Percentiles rank a stretch among this genome's conserved stretches.
Evolutionary conservation across 2,329 filamentous ascomycete species (phyloP).

Genomic region (Fusarium albidum): DNA sequence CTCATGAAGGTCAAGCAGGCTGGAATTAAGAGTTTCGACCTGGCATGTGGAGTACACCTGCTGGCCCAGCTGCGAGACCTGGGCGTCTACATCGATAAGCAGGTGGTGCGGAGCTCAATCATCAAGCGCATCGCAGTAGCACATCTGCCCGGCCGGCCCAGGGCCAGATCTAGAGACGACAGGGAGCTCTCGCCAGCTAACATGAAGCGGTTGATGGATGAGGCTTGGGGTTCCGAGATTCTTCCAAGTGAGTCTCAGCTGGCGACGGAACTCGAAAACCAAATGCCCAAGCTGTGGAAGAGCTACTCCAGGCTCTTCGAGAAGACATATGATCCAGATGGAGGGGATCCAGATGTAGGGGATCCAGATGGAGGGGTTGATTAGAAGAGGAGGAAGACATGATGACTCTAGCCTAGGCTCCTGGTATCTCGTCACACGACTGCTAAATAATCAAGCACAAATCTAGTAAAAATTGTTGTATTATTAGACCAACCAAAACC

Average conservation of each 20-base stretch:
- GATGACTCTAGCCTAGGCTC: neutral
- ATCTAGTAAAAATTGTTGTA: constrained; percentile 28
- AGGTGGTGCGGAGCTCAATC: constrained; percentile 42
- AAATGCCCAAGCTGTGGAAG: constrained; percentile 43
- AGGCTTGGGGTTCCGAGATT: constrained; percentile 46
- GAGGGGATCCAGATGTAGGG: constrained; percentile 11
- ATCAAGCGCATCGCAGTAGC: constrained; percentile 43
- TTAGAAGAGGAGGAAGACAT: constrained; percentile 3
- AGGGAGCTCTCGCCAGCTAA: constrained; percentile 42
- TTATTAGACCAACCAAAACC: constrained; percentile 37
- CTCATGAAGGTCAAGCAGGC: constrained; percentile 14
- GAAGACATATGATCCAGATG: constrained; percentile 38
- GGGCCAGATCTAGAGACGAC: constrained; percentile 41
- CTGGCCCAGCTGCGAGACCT: constrained; percentile 46
- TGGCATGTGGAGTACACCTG: constrained; percentile 49
- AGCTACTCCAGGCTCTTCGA: constrained; percentile 41
- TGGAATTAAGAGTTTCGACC: constrained; percentile 40
- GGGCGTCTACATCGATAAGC: constrained; percentile 46
- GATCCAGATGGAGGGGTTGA: constrained; percentile 24
- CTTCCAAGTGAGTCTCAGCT: constrained; percentile 37
- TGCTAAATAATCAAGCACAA: constrained; percentile 6
- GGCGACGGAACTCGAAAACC: constrained; percentile 39
- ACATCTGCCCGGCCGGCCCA: constrained; percentile 39
- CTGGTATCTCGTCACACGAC: neutral
- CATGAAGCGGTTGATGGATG: constrained; percentile 44